Conservation (phyloP, 768 basidiomycete species). For the Termitomyces sp. region DNA sequence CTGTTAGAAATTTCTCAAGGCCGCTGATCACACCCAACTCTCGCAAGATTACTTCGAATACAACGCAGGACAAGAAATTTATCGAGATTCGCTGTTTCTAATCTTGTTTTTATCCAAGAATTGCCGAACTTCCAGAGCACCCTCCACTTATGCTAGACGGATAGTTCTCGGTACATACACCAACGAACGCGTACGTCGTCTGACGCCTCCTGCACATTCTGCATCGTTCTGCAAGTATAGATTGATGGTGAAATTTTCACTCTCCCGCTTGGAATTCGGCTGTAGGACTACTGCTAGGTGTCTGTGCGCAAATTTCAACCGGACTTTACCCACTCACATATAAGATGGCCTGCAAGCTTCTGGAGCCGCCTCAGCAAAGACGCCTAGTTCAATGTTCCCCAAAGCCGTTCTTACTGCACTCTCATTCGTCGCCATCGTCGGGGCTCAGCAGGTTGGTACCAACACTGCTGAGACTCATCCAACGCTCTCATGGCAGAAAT, state of each 20-base stretch:
- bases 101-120: not conserved
- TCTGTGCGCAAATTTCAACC: not conserved
- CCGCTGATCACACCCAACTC: not conserved
- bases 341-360: not conserved
- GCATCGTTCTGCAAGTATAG: not conserved
- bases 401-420: slow-evolving; percentile 18
- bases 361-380: not conserved
- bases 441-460: slow-evolving; percentile 42
- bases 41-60: not conserved
- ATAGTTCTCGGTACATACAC: not conserved
- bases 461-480: slow-evolving; percentile 39
- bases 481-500: slow-evolving; percentile 37
- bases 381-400: not conserved
- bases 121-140: not conserved
- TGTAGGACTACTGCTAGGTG: too few relatives aligned
- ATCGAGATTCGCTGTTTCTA: not conserved
- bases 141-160: not conserved
- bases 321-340: not conserved
- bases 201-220: not conserved
- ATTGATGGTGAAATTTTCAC: not conserved
- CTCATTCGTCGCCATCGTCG: slow-evolving; percentile 26
- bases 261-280: not conserved
- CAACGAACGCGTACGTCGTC: not conserved
- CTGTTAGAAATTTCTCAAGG: not conserved
- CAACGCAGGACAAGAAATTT: not conserved